A percentile compares a stretch with the other conserved stretches of the same genome.
Conservation (phyloP, 2,329 filamentous ascomycete genomes). For the Stagonosporopsis rhizophila region DNA sequence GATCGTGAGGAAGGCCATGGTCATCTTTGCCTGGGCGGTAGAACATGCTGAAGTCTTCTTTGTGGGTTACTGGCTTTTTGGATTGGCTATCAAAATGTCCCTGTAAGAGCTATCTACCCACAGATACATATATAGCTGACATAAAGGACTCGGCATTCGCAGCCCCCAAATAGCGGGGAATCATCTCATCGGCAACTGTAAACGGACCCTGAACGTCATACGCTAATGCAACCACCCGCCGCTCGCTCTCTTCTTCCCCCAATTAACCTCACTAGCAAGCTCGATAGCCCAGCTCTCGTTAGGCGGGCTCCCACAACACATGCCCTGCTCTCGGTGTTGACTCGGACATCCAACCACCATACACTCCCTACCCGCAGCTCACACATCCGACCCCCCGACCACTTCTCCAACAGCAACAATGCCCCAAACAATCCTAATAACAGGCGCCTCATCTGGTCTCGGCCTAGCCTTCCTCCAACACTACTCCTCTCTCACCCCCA, state of each 20-base stretch:
- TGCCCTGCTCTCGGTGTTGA: not conserved
- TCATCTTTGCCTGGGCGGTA: conserved; percentile 62
- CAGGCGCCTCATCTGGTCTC: conserved; percentile 94
- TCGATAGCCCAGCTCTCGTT: not conserved
- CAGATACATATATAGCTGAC: not conserved
- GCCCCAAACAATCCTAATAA: conserved; percentile 75
- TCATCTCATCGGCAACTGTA: conserved; percentile 17
- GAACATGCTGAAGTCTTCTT: conserved; percentile 52
- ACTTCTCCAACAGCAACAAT: conserved; percentile 3
- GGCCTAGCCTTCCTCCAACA: conserved; percentile 65
- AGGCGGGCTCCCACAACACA: not conserved
- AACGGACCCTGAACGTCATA: conserved; percentile 7
- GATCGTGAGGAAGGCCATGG: conserved; percentile 61
- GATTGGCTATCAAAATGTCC: not conserved
- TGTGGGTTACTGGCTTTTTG: no score
- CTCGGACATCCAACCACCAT: not conserved
- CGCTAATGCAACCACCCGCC: conserved; percentile 18
- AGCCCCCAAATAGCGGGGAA: conserved; percentile 14
- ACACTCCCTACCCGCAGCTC: not conserved
- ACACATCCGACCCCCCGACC: not conserved
- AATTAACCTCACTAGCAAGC: not conserved
- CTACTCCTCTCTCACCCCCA: conserved; percentile 25
- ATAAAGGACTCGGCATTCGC: not conserved
- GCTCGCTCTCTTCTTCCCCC: not conserved
- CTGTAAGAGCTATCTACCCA: not conserved